Evolutionary conservation across 2,329 filamentous ascomycete species (phyloP).

Genomic region (Claviceps sp.): DNA sequence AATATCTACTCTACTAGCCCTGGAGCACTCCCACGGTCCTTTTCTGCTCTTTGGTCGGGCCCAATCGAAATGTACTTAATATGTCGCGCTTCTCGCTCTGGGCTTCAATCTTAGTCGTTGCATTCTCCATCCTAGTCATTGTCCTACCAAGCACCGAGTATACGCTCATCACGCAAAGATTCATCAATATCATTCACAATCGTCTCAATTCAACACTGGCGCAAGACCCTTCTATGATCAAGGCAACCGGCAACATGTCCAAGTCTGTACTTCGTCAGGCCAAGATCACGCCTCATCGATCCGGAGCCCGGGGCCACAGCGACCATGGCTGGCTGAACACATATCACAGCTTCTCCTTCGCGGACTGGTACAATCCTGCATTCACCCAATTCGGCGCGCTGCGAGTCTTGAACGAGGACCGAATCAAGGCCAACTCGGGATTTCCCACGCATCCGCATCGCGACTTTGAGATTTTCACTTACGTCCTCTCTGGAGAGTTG

Average conservation of each 20-base stretch:
- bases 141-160: conserved; percentile 9
- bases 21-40: conserved; percentile 7
- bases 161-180: conserved; percentile 6
- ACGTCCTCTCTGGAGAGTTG: conserved; percentile 73
- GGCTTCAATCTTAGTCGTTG: conserved; percentile 22
- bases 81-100: conserved; percentile 22
- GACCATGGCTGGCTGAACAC: conserved; percentile 82
- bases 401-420: conserved; percentile 80
- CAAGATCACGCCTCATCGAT: conserved; percentile 64
- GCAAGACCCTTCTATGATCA: conserved; percentile 19
- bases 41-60: conserved; percentile 13
- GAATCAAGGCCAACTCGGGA: conserved; percentile 57
- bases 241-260: conserved; percentile 38
- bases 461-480: conserved; percentile 83
- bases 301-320: conserved; percentile 57
- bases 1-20: conserved; percentile 5
- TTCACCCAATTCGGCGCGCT: conserved; percentile 62
- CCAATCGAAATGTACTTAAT: conserved; percentile 15
- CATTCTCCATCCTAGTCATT: conserved; percentile 25
- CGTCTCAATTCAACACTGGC: background rate
- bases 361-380: conserved; percentile 52
- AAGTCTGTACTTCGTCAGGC: conserved; percentile 47
- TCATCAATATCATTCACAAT: conserved; percentile 4
- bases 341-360: conserved; percentile 79
- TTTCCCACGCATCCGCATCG: conserved; percentile 79